Base-by-base conservation (phyloP, 2,329 filamentous ascomycete genomes). In the Plenodomus lindquistii region DNA sequence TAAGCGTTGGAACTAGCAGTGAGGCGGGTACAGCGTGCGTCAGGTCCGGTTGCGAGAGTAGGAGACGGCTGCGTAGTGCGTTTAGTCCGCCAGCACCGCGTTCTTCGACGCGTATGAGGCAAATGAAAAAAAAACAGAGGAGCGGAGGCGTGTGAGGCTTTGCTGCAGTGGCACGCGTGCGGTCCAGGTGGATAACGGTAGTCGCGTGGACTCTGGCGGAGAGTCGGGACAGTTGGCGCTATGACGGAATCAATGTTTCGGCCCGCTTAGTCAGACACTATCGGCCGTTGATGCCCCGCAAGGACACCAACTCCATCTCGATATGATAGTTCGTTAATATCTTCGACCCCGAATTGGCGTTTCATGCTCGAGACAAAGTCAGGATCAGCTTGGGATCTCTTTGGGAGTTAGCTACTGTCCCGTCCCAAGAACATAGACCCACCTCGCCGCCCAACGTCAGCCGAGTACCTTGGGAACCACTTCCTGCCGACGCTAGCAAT, bases 201-300 rank as follows among this genome's bases (percentile, higher is more conserved):
- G 35, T 37, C 35, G 35, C 35, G 35, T 37, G 35, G 50, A 45
- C 46, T 53, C 48, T 59, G 53, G 56, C 54, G 54, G 52, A 45
- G 42, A 51, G 48, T 47, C 4, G 27, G 27, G 21, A 40, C 53
- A 52, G 42, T 46, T 51, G 56, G 50, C 46, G 52, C 53, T 36
- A 49, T 57, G 54, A 59, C 56, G 51, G 27, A 31, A 31, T 31
- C 27, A 31, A 31, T 7, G 27, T 31, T 13, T 45, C 45, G 19
- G 42, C 38, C 31, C 44, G 54, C 55, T 54, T 56, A 51, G 48
- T 52, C 44, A 48, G 44, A 15, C 11, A 15, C 27, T 15, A 31
- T 7, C 6, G 4, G 11, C 11, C 27, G 27, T 13, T 31, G 6
- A 15, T 31, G 27, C 27, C 27, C 27, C 27, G 15, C 27, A 15